phyloP scores from a whole-genome alignment of 139 green algal species.

The Coccomyxa sp. region DNA sequence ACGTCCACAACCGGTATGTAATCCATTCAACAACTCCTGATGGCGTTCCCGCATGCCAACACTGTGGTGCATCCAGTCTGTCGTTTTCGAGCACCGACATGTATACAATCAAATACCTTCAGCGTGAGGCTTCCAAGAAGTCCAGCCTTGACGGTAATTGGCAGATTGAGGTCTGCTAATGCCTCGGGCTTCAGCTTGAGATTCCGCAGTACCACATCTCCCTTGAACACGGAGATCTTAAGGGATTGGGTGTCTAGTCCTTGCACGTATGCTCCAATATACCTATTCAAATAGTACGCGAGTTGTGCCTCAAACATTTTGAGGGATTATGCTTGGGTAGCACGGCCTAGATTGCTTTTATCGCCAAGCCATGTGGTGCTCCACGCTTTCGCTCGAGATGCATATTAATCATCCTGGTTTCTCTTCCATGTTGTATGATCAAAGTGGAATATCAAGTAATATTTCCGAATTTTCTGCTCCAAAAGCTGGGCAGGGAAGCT shows the following conservation, averaged over 20 bases:
- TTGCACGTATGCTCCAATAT: conserved; percentile 79
- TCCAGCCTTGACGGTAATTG: conserved; percentile 83
- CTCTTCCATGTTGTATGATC: too few relatives aligned
- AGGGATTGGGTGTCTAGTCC: conserved; percentile 76
- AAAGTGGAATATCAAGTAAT: too few relatives aligned
- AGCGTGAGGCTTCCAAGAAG: conserved; percentile 85
- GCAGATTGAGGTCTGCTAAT: conserved; percentile 81
- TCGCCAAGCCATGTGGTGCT: too few relatives aligned
- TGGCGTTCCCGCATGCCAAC: too few relatives aligned
- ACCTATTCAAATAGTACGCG: conserved; percentile 75
- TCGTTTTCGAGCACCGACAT: background rate
- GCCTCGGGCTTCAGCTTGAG: conserved; percentile 87
- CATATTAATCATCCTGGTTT: too few relatives aligned
- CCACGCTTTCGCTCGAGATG: too few relatives aligned
- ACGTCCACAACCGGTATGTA: background rate
- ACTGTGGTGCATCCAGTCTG: too few relatives aligned
- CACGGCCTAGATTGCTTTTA: too few relatives aligned
- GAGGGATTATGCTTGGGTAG: background rate
- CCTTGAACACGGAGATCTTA: conserved; percentile 75
- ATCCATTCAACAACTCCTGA: too few relatives aligned
- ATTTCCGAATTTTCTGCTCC: too few relatives aligned
- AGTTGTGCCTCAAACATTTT: conserved; percentile 81
- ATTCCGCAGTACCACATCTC: conserved; percentile 89
- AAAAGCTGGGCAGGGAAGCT: too few relatives aligned
- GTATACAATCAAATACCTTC: conserved; percentile 54